Evolutionary conservation across 345 rosid genomes (phyloP).

Genomic region (Theobroma cacao): DNA sequence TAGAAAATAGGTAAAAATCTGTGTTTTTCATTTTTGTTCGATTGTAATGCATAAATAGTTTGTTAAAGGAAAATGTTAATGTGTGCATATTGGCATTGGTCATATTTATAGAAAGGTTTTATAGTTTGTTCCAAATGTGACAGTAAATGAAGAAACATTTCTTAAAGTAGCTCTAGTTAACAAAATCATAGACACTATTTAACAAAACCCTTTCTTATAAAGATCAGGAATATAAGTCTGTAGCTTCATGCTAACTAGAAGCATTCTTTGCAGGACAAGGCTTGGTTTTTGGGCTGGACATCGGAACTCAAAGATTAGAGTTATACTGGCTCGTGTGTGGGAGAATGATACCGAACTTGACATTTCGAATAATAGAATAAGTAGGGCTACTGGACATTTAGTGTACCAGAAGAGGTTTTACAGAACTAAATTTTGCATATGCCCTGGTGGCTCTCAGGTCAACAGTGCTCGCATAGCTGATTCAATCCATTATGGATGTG

Average conservation of each 20-base stretch:
- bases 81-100: not conserved
- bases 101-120: not conserved
- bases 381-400: constrained; percentile 75
- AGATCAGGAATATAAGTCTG: not conserved
- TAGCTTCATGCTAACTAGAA: constrained; percentile 16
- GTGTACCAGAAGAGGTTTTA: constrained; percentile 92
- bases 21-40: not conserved
- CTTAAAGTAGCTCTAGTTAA: no score
- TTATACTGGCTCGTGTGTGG: constrained; percentile 92
- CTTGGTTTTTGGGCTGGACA: constrained; percentile 99
- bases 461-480: constrained; percentile 96
- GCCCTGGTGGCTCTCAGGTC: constrained; percentile 99
- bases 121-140: no score
- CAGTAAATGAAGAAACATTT: no score
- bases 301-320: constrained; percentile 90
- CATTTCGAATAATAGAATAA: constrained; percentile 83
- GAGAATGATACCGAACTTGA: constrained; percentile 94
- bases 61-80: not conserved
- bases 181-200: no score
- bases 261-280: constrained; percentile 58
- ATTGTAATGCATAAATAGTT: not conserved
- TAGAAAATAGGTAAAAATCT: constrained; percentile 61
- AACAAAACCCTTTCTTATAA: not conserved
- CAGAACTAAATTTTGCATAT: constrained; percentile 84
- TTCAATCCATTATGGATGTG: constrained; percentile 94